phyloP scores from a whole-genome alignment of 108 stramenopile genomes.

The Nitzschia palea region DNA sequence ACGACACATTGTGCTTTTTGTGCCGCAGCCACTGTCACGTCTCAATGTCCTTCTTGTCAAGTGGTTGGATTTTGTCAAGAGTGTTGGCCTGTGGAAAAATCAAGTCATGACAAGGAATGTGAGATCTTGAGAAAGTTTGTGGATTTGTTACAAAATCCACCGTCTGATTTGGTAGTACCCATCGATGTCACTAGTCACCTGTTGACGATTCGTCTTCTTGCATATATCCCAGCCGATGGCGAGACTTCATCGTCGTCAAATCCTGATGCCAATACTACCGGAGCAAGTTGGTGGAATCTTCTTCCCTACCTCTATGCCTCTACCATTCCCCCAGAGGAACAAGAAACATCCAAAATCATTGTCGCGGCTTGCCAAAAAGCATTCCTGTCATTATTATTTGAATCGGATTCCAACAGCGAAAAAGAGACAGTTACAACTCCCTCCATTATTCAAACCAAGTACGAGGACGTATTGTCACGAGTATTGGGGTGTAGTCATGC shows the following conservation, averaged over 20 bases:
- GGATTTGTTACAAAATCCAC: background rate
- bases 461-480: background rate
- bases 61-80: background rate
- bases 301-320: background rate
- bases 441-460: background rate
- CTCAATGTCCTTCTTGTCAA: background rate
- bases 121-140: background rate
- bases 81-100: background rate
- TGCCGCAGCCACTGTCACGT: background rate
- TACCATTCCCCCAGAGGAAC: background rate
- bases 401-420: background rate
- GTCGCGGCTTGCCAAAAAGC: background rate
- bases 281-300: background rate
- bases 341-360: background rate
- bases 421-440: background rate
- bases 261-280: too few relatives aligned
- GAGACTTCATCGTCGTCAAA: too few relatives aligned
- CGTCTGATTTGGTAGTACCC: background rate
- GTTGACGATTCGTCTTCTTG: slow-evolving; percentile 24
- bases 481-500: slow-evolving; percentile 43
- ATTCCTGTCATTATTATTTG: background rate
- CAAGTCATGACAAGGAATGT: background rate
- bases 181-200: slow-evolving; percentile 2
- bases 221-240: too few relatives aligned
- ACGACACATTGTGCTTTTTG: slow-evolving; percentile 23